Evolutionary conservation across 2,329 filamentous ascomycete species (phyloP), one percentile per base, ranked within the genome.

Genomic region (Polychaeton citri): DNA sequence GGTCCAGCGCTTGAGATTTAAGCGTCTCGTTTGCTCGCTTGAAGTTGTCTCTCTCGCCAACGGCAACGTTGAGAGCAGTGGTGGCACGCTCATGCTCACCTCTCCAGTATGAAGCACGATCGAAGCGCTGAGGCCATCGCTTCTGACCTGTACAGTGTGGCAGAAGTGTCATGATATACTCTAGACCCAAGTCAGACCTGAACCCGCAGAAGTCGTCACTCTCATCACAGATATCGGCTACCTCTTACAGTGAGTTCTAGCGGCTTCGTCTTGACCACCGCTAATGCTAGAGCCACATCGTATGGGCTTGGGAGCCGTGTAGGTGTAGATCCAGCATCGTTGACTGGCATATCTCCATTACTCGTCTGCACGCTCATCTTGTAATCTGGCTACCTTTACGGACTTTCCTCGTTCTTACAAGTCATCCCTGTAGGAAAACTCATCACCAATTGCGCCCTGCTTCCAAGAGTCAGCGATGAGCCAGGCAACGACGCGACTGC

Each of bases 221-320:
- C n/a, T n/a, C n/a, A n/a, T n/a, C n/a, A n/a, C n/a, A n/a, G n/a
- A n/a, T n/a, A n/a, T n/a, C 28, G n/a, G n/a, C 19, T 30, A 44
- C 49, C 50, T 52, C 50, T 49, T 3, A 60, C 46, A 2, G 49
- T 43, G 13, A 56, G 38, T 1, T 46, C 50, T 4, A 40, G 30
- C 4, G 63, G 62, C 38, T 62, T 66, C 2, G 53, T 51, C 16
- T 47, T 49, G n/a, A 63, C 41, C 19, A 54, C 21, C 13, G 45
- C 40, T n/a, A 52, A 36, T 17, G 51, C 51, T 30, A 51, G 41
- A 5, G 48, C 46, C 13, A 53, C 10, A 28, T 28, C 24, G 7
- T 28, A 15, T 12, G 24, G 24, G 24, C 24, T 28, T 15, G 24
- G 24, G 15, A 28, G 24, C 24, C 24, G 3, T 28, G 15, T 7